Evolutionary conservation across 2,329 filamentous ascomycete genomes (phyloP), one percentile per base, ranked within the genome.

Genomic region (Byssochlamys sp.): DNA sequence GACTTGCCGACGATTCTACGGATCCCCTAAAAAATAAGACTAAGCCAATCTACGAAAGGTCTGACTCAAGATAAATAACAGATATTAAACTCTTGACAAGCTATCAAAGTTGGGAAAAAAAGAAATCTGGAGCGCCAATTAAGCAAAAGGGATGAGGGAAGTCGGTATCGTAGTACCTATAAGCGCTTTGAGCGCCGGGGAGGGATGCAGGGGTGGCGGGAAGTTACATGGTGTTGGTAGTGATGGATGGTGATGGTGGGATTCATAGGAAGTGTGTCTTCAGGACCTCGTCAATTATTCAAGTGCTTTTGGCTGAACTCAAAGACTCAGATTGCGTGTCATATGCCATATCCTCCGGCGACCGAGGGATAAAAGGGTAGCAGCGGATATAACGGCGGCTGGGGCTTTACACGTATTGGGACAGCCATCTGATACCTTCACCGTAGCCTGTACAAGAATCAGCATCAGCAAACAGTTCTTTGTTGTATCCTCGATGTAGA

Each of bases 371-470:
- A 14, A 39, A 39, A n/a, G 14, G n/a, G 45, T 50, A 24, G 2
- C 14, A n/a, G 19, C 5, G 53, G 53, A 55, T 55, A 45, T 14
- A 11, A 51, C 26, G 24, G 19, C 48, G 57, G 52, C 35, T 11
- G 49, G 19, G 6, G 49, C 45, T 73, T 80, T 87, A 95, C 72
- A 95, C 89, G 71, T 95, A 95, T 81, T 95, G 90, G 57, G 89
- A 90, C 76, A 95, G 76, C 91, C 90, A 95, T 78, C 90, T 85
- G 76, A 95, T 92, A 67, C 83, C 91, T 67, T 95, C 91, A 56
- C 90, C 90, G 74, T 95, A 95, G 64, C 89, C 84, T 87, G 63
- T 58, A 55, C 19, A 39, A 45, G 35, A 58, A 52, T n/a, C 27
- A 53, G 25, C 10, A n/a, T 29, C 26, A 5, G n/a, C 2, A 12